phyloP scores from a whole-genome alignment of 371 early-diverging fungal species.

The Cokeromyces recurvatus region DNA sequence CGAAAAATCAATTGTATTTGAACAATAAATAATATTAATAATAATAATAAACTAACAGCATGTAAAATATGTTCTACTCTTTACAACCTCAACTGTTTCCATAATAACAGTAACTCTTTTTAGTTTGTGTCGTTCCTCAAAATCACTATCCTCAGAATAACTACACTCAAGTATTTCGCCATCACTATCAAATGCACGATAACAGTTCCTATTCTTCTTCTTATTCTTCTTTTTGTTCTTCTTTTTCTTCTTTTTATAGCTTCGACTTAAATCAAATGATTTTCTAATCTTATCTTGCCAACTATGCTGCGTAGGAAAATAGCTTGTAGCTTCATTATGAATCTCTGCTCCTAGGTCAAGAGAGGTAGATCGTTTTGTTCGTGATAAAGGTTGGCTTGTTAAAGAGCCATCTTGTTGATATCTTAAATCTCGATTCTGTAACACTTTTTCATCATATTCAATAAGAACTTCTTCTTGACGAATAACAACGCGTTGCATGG shows the following conservation, averaged over 20 bases:
- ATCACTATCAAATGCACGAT: conserved; percentile 24
- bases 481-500: conserved; percentile 48
- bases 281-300: too few species aligned
- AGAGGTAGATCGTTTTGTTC: conserved; percentile 34
- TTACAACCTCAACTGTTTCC: conserved; percentile 27
- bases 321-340: too few species aligned
- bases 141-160: conserved; percentile 3
- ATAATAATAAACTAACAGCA: conserved; percentile 25
- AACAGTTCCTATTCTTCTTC: conserved; percentile 2
- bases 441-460: conserved; percentile 29
- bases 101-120: conserved; percentile 24
- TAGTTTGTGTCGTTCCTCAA: background rate
- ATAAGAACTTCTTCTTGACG: conserved; percentile 51
- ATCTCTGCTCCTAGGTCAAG: too few species aligned
- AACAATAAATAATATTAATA: conserved; percentile 9
- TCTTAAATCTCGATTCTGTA: conserved; percentile 16
- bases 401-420: too few species aligned
- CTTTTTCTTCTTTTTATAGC: background rate
- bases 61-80: conserved; percentile 30
- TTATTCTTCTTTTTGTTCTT: background rate
- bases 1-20: conserved; percentile 45
- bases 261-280: too few species aligned
- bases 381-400: too few species aligned
- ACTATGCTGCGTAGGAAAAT: too few species aligned
- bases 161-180: conserved; percentile 11